A percentile compares a stretch with the other conserved stretches of the same genome.
These are phyloP conservation scores for Heritiera fomes DNA, from an alignment of 345 rosid genomes.

Conservation along the genomic window DNA sequence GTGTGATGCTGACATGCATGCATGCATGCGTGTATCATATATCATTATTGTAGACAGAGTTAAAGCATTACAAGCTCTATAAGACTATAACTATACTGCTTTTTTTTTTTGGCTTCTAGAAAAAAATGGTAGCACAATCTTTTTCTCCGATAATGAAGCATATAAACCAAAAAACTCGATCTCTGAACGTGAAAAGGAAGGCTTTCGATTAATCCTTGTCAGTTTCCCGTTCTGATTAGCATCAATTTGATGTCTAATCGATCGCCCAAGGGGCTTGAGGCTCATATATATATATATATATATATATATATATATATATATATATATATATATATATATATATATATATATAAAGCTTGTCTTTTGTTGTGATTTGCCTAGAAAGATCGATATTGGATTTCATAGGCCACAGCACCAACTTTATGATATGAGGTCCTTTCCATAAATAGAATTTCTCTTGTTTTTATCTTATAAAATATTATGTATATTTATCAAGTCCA, in stretches of 20 bases:
- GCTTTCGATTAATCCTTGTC: background rate
- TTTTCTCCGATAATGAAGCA: background rate
- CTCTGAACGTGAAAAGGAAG: background rate
- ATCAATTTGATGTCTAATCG: background rate
- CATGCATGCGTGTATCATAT: background rate
- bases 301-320: too few species aligned
- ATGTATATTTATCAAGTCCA: background rate
- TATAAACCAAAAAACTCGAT: background rate
- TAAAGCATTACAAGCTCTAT: too few species aligned
- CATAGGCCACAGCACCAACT: background rate
- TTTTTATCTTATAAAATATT: background rate
- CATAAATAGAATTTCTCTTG: background rate
- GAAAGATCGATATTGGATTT: constrained; percentile 9
- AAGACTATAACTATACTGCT: too few species aligned
- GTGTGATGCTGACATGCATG: background rate
- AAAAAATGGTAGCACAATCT: background rate
- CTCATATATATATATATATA: background rate
- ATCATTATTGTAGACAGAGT: background rate
- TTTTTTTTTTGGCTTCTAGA: background rate
- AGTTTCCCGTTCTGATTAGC: background rate
- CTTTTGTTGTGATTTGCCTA: background rate
- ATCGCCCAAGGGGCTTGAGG: background rate
- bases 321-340: too few species aligned
- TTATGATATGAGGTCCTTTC: background rate
- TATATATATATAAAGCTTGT: background rate